A percentile compares a stretch with the other conserved stretches of the same genome.
These are phyloP conservation scores for Rhynchosporium graminicola DNA, from an alignment of 2,329 filamentous ascomycete species.

Conservation along the genomic window DNA sequence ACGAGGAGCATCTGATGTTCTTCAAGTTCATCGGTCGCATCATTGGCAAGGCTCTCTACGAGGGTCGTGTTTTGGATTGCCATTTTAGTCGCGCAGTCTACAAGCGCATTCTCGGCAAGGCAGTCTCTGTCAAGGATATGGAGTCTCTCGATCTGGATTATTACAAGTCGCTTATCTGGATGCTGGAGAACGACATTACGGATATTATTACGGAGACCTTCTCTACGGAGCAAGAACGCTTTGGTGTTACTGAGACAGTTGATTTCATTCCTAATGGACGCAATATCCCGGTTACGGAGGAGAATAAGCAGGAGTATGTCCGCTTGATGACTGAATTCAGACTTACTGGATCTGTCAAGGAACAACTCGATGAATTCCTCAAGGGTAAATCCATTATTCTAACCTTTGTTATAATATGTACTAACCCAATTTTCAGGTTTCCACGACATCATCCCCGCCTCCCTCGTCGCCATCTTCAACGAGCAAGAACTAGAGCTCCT, in stretches of 20 bases:
- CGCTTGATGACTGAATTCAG: constrained; percentile 93
- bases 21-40: constrained; percentile 99
- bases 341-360: constrained; percentile 85
- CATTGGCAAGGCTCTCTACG: constrained; percentile 97
- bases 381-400: constrained; percentile 58
- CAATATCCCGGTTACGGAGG: constrained; percentile 91
- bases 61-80: constrained; percentile 92
- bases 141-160: constrained; percentile 98
- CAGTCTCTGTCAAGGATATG: constrained; percentile 98
- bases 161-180: constrained; percentile 98
- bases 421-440: constrained; percentile 62
- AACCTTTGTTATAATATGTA: constrained; percentile 3
- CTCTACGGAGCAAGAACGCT: constrained; percentile 89
- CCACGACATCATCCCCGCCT: constrained; percentile 95
- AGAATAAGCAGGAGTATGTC: constrained; percentile 98
- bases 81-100: constrained; percentile 99
- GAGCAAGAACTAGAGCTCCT: constrained; percentile 96
- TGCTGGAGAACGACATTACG: constrained; percentile 97
- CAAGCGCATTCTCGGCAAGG: constrained; percentile 93
- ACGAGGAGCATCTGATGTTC: constrained; percentile 93
- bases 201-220: constrained; percentile 98
- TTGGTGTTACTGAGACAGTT: constrained; percentile 83
- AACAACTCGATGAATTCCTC: constrained; percentile 91
- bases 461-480: constrained; percentile 95
- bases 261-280: constrained; percentile 86